Conservation (phyloP, 768 basidiomycete species). For the Grammothele lineata region DNA sequence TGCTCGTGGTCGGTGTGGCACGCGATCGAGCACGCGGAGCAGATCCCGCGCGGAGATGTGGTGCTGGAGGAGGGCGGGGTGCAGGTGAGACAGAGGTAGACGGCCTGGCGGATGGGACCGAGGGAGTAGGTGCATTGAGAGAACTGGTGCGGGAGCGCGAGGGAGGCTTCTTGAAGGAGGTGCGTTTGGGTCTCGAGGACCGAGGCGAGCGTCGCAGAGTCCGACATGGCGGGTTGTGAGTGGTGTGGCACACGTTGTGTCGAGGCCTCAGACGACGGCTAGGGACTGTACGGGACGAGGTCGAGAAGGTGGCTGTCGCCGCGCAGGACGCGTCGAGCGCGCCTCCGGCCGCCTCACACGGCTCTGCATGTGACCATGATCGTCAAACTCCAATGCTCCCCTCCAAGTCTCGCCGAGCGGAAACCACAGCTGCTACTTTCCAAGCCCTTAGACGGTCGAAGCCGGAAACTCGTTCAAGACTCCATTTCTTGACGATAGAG, state of each 20-base stretch:
- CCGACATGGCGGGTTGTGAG: constrained; percentile 3
- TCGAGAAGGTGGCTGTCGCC: not conserved
- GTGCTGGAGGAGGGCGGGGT: constrained; percentile 13
- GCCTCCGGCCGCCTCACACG: too few species aligned
- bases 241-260: too few species aligned
- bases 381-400: too few species aligned
- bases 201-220: constrained; percentile 24
- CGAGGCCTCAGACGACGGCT: too few species aligned
- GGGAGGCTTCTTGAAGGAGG: constrained; percentile 35
- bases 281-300: not conserved
- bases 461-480: too few species aligned
- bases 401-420: too few species aligned
- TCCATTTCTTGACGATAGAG: too few species aligned
- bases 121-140: constrained; percentile 37
- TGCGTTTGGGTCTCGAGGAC: constrained; percentile 28
- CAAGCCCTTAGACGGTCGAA: too few species aligned
- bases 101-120: constrained; percentile 57
- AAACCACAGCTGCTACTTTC: too few species aligned
- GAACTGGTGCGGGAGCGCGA: constrained; percentile 40
- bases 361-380: too few species aligned
- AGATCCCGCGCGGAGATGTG: constrained; percentile 53
- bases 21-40: constrained; percentile 80
- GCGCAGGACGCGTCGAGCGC: not conserved
- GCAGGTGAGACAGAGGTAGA: constrained; percentile 80
- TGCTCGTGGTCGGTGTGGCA: constrained; percentile 88